These are phyloP conservation scores for Aegilops sharonensis DNA, from an alignment of 176 grass and related monocot species.

Conservation along the genomic window DNA sequence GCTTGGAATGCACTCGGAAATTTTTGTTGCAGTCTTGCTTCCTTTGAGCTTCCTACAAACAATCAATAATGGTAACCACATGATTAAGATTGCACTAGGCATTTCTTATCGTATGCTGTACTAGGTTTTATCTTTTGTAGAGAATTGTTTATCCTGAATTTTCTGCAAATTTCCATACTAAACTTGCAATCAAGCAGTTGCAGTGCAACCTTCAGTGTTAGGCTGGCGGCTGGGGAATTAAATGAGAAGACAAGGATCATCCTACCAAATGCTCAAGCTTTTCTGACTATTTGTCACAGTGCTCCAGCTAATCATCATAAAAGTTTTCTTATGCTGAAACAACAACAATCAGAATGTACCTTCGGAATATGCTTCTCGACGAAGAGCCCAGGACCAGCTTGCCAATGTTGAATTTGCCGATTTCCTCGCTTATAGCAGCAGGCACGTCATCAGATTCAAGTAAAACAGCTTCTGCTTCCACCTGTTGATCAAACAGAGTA, in stretches of 20 bases:
- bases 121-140: not conserved
- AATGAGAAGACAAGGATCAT: not conserved
- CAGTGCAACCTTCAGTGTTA: not conserved
- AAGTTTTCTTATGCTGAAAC: not conserved
- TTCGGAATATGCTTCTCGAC: constrained; percentile 60
- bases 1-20: constrained; percentile 64
- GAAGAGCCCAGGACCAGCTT: constrained; percentile 76
- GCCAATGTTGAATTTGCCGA: constrained; percentile 59
- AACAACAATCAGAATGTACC: constrained; percentile 36
- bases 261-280: constrained; percentile 21
- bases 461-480: constrained; percentile 77
- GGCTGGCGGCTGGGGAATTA: not conserved
- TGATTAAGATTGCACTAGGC: not conserved
- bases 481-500: constrained; percentile 40
- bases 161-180: not conserved
- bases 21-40: constrained; percentile 62
- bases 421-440: constrained; percentile 61
- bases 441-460: constrained; percentile 73
- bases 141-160: not conserved
- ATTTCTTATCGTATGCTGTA: no score
- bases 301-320: not conserved
- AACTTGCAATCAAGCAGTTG: not conserved
- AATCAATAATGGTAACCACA: not conserved
- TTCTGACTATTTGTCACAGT: not conserved
- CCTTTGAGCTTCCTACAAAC: constrained; percentile 62